These are phyloP conservation scores for Alternaria sp. DNA, from an alignment of 2,329 filamentous ascomycete species.

Conservation along the genomic window DNA sequence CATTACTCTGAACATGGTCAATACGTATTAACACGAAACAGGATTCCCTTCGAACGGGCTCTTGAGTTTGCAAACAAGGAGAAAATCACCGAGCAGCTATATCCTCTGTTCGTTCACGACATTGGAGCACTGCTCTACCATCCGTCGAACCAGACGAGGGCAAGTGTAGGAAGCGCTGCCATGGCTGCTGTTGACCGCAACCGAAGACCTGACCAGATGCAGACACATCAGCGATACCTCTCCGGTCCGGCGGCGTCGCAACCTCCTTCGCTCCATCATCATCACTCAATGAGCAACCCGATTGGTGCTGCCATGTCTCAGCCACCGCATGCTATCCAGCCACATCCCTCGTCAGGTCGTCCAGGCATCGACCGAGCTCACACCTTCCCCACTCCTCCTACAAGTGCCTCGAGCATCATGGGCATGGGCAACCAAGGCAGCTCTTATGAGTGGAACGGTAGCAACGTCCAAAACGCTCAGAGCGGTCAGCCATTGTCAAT, in stretches of 20 bases:
- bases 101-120: constrained; percentile 97
- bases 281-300: constrained; percentile 71
- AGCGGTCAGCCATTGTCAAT: constrained; percentile 80
- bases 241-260: constrained; percentile 66
- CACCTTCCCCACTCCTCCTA: constrained; percentile 92
- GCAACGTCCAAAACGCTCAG: constrained; percentile 56
- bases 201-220: constrained; percentile 55
- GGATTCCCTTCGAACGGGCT: constrained; percentile 98
- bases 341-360: constrained; percentile 66
- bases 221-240: constrained; percentile 62
- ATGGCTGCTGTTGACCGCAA: constrained; percentile 79
- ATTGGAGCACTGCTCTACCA: constrained; percentile 94
- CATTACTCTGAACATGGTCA: background rate
- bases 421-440: constrained; percentile 76
- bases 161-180: constrained; percentile 72
- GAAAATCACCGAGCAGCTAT: constrained; percentile 95
- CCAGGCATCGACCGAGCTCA: constrained; percentile 81
- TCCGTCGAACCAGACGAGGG: constrained; percentile 84
- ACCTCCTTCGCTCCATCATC: constrained; percentile 76
- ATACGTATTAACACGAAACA: constrained; percentile 51
- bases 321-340: constrained; percentile 69
- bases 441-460: constrained; percentile 79
- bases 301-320: constrained; percentile 71
- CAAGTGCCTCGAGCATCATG: constrained; percentile 88
- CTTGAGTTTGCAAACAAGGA: constrained; percentile 99